Evolutionary conservation across 176 grass and related monocot genomes (phyloP), one percentile per base, ranked within the genome.

Genomic region (Secale cereale): DNA sequence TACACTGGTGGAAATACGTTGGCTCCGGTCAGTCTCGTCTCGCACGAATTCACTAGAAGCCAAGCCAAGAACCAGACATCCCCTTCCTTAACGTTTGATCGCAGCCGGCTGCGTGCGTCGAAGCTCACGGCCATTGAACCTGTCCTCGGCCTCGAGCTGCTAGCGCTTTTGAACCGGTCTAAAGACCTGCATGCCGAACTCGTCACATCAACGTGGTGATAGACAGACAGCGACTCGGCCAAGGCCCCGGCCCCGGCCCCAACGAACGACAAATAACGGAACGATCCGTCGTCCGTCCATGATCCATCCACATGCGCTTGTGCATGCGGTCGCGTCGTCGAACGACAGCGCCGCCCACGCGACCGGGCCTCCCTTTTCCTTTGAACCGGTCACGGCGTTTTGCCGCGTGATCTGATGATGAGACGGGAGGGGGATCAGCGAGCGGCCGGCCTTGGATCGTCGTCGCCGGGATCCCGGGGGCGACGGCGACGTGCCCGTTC

Each of bases 81-180:
- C 8, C 87, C 35, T 43, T 85, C 45, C 16, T 20, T 74, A 11
- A 59, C 40, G 71, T 22, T 62, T 3, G 54, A 56, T 56, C 1
- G 54, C 54, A 57, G 22, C 54, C 54, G 54, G 52, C 52, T 6
- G 52, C 17, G 17, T 56, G 52, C 52, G 52, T 56, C 52, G 19
- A 56, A 56, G 52, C 54, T 1, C 54, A 57, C 3, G 19, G 54
- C 54, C 54, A 8, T 91, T 87, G 89, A 91, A 87, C 37, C 60
- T 68, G 85, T 87, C 84, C 32, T n/a, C 54, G 9, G 0, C 16
- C 69, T 31, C 2, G 27, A 68, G 54, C 19, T 12, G 40, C 9
- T 22, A 57, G 48, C 50, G 4, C 76, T 50, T 89, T 89, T 89
- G 87, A 89, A 89, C 78, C 35, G 77, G 87, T 89, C 87, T 40